Base-by-base conservation (phyloP, 257 asterid species). In the Solanum chmielewskii region DNA sequence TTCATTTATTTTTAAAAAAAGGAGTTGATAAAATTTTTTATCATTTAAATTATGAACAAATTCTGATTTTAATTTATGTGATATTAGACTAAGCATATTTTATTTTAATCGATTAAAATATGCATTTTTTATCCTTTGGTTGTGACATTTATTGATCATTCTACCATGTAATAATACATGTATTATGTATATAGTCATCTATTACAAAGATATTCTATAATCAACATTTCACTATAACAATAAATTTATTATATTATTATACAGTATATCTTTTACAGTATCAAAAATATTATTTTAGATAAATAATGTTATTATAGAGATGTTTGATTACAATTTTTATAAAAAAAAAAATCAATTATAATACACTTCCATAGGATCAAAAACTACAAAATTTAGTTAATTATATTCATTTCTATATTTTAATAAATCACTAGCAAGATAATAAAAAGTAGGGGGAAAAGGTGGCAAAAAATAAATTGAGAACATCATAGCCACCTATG, bases 401-500 rank as follows among this genome's bases (percentile, higher is more conserved):
- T 15, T 70, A 4, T 1, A 27, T 73, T 52, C 31, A 70, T 33
- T 73, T 49, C 42, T 47, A 52, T 52, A 18, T 35, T 47, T 15
- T 33, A 33, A 33, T 33, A 33, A 25, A 25, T 15, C 85, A 49
- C 37, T 25, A 42, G 31, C 62, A 6, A 18, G 11, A 85, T 25
- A 60, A 85, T 41, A 85, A 88, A 89, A 88, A 87, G 88, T 85
- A 83, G 66, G 80, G 83, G 11, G 25, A 42, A 86, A 13, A 75
- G 88, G 87, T 75, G 83, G 89, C 74, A 56, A 85, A 59, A 83
- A 88, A 89, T 39, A 47, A 13, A 25, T 25, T 88, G 88, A 83
- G 83, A 86, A 73, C 90, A 91, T 89, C 91, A 94, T 90, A 83
- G 86, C 86, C 62, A 88, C 90, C 86, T 81, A 87, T 75, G 77